A percentile compares a stretch with the other conserved stretches of the same genome.
Conservation (phyloP, 1,139 yeast genomes). For the Schwanniomyces etchellsii region DNA sequence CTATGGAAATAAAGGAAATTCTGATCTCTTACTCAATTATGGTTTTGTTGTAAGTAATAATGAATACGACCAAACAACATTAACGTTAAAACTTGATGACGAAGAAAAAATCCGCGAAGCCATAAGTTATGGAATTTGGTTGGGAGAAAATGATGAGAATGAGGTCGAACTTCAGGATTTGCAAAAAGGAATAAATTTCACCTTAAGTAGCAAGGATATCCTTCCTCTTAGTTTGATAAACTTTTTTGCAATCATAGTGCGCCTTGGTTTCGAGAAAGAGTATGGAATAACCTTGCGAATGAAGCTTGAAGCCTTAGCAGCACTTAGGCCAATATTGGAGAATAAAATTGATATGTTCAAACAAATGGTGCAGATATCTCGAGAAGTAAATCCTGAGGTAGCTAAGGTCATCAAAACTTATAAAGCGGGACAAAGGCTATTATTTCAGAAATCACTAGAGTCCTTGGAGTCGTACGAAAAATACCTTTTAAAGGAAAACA, state of each 20-base stretch:
- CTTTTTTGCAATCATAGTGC: conserved; percentile 6
- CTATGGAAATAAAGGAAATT: conserved; percentile 7
- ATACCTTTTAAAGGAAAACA: conserved; percentile 4
- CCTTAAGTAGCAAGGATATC: conserved; percentile 1
- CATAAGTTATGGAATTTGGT: conserved; percentile 3
- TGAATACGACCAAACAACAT: conserved; percentile 5
- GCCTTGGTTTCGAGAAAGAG: conserved; percentile 5
- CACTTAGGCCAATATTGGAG: conserved; percentile 4
- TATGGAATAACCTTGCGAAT: conserved; percentile 7
- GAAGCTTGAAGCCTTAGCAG: conserved; percentile 5
- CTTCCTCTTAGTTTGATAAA: conserved; percentile 6
- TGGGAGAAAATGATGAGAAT: conserved; percentile 3
- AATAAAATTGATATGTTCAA: conserved; percentile 5
- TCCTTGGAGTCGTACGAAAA: conserved; percentile 6
- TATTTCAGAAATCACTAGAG: conserved; percentile 6
- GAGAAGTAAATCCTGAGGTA: conserved; percentile 2
- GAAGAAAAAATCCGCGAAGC: conserved; percentile 4
- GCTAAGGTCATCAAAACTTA: conserved; percentile 4
- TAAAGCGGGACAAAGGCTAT: conserved; percentile 5
- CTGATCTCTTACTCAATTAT: conserved; percentile 6
- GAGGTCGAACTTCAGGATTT: conserved; percentile 2
- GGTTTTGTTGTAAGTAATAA: conserved; percentile 6
- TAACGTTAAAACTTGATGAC: conserved; percentile 5
- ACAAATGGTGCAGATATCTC: not conserved
- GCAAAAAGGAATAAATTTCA: conserved; percentile 6